Base-by-base conservation (phyloP, 2,329 filamentous ascomycete species). In the Aureobasidium lini region DNA sequence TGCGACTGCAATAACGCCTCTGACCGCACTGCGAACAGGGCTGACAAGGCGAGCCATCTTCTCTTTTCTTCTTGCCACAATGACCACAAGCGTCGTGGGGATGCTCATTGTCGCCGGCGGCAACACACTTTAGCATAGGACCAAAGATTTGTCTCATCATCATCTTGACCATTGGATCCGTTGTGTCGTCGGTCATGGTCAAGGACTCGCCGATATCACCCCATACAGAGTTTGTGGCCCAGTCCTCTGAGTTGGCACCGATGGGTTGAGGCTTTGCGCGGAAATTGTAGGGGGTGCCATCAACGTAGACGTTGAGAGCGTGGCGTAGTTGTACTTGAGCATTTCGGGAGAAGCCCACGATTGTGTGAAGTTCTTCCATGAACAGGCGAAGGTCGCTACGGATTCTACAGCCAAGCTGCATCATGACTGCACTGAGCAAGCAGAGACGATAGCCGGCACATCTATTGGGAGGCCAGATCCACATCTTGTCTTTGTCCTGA, bases 241-340 rank as follows among this genome's bases (percentile, higher is more conserved):
- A 15, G 13, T 34, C 28, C 6, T 48, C 57, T 1, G n/a, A 9
- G 4, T 31, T 32, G 31, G 29, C 7, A 11, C 34, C 29, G 13
- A 29, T 31, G 2, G 36, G n/a, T 6, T 29, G 46, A 23, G 10
- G 3, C 37, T 59, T 59, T 28, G 10, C 7, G 3, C 15, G 18
- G 10, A 52, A 52, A 16, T 59, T 11, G 46, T 59, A 50, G 28
- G 57, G 31, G 4, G 9, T 28, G 9, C 57, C 47, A 39, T 59
- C 47, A 4, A 15, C 32, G 28, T 46, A 59, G 8, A 42, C 11
- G 1, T 39, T 31, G 9, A 59, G 18, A 4, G 57, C 47, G 13
- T 52, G 32, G 5, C 28, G 15, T 4, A 59, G 39, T 18, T 53
- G 47, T 13, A 31, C 15, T 7, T 43, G 44, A n/a, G 23, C 18